Percentiles rank a stretch among this genome's conserved stretches.
These are phyloP conservation scores for Metarhizium humberi DNA, from an alignment of 2,329 filamentous ascomycete species.

Conservation along the genomic window DNA sequence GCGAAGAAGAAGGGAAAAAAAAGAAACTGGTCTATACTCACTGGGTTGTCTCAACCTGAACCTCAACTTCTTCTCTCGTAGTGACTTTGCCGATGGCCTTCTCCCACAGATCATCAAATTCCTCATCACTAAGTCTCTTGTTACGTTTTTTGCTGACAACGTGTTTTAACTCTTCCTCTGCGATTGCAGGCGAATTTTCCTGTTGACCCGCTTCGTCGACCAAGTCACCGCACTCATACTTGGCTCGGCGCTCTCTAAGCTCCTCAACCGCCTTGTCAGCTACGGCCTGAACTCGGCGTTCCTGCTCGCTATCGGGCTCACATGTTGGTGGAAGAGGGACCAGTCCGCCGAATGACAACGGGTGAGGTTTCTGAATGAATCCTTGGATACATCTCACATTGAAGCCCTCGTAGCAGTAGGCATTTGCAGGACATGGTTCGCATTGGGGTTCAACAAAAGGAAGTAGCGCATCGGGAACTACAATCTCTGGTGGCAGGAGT, in stretches of 20 bases:
- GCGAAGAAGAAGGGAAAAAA: slow-evolving; percentile 5
- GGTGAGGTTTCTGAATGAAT: slow-evolving; percentile 78
- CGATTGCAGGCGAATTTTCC: slow-evolving; percentile 47
- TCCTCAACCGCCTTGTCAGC: slow-evolving; percentile 83
- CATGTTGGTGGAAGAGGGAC: slow-evolving; percentile 84
- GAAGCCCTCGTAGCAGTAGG: slow-evolving; percentile 75
- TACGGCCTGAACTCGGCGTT: slow-evolving; percentile 74
- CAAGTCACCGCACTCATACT: slow-evolving; percentile 80
- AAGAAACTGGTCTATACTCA: slow-evolving; percentile 34
- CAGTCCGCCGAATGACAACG: slow-evolving; percentile 69
- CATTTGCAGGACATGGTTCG: slow-evolving; percentile 83
- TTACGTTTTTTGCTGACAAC: slow-evolving; percentile 66
- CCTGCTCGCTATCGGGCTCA: slow-evolving; percentile 90
- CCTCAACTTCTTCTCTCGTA: slow-evolving; percentile 49
- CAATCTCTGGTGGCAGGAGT: slow-evolving; percentile 37
- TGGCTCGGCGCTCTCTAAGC: slow-evolving; percentile 73
- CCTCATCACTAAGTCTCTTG: slow-evolving; percentile 74
- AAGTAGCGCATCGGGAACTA: slow-evolving; percentile 63
- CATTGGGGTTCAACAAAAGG: slow-evolving; percentile 69
- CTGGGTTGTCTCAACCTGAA: slow-evolving; percentile 32
- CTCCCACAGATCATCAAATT: slow-evolving; percentile 84
- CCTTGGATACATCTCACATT: slow-evolving; percentile 74
- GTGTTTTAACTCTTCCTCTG: slow-evolving; percentile 68
- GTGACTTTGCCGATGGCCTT: slow-evolving; percentile 66
- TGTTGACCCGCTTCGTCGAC: slow-evolving; percentile 50